These are phyloP conservation scores for Hygrophoropsis aurantiaca DNA, from an alignment of 768 basidiomycete species.

Conservation along the genomic window DNA sequence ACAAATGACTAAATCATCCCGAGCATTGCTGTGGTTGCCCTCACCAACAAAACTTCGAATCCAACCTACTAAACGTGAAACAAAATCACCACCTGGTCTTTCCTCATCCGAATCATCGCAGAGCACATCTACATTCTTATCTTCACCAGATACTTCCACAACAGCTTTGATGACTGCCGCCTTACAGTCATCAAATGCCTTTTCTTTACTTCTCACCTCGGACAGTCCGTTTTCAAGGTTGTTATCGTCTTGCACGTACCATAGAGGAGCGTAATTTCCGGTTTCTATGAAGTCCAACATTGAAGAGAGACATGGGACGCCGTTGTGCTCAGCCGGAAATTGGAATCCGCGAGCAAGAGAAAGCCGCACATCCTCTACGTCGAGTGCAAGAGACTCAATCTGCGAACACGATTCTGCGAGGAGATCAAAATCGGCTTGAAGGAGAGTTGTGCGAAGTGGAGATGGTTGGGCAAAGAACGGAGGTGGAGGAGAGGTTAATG, in stretches of 20 bases:
- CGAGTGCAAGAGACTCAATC: slow-evolving; percentile 75
- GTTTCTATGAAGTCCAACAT: slow-evolving; percentile 76
- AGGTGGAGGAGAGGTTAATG: slow-evolving; percentile 35
- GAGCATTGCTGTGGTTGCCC: slow-evolving; percentile 26
- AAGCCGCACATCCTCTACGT: slow-evolving; percentile 73
- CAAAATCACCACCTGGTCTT: slow-evolving; percentile 67
- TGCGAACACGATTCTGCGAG: slow-evolving; percentile 74
- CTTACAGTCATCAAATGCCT: slow-evolving; percentile 79
- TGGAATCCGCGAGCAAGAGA: slow-evolving; percentile 67
- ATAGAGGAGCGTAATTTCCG: slow-evolving; percentile 65
- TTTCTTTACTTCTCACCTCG: slow-evolving; percentile 62
- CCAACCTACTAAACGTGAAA: slow-evolving; percentile 75
- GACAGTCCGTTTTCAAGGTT: slow-evolving; percentile 35
- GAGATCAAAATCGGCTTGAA: slow-evolving; percentile 67
- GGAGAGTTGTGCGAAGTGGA: slow-evolving; percentile 43
- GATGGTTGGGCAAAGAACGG: slow-evolving; percentile 40
- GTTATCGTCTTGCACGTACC: slow-evolving; percentile 44
- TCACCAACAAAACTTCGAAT: slow-evolving; percentile 56
- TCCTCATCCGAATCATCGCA: slow-evolving; percentile 63
- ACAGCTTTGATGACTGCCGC: slow-evolving; percentile 83
- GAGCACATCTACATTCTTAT: slow-evolving; percentile 73
- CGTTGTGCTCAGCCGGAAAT: slow-evolving; percentile 56
- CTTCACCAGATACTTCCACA: slow-evolving; percentile 83
- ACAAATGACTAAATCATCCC: slow-evolving; percentile 83
- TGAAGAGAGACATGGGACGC: slow-evolving; percentile 55